phyloP scores from a whole-genome alignment of 805 yeast species.

The Metahyphopichia silvanorum region DNA sequence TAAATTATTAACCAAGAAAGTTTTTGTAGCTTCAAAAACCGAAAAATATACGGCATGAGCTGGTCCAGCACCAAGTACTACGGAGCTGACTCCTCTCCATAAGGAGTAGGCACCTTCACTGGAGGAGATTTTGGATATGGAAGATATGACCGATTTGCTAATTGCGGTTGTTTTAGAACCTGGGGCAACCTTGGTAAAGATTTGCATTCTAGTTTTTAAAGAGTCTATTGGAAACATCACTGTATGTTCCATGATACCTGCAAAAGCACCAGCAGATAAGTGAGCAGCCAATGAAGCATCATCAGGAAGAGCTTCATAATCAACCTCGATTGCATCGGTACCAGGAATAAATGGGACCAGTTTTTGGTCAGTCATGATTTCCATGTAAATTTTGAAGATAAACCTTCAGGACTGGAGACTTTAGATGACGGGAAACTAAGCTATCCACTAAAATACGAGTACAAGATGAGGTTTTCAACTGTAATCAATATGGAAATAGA shows the following conservation, averaged over 20 bases:
- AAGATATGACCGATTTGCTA: slow-evolving; percentile 50
- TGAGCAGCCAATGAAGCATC: slow-evolving; percentile 81
- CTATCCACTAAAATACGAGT: no score
- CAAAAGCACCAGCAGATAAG: slow-evolving; percentile 91
- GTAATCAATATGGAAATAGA: no score
- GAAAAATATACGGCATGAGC: slow-evolving; percentile 96
- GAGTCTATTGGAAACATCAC: slow-evolving; percentile 97
- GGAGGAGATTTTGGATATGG: slow-evolving; percentile 74
- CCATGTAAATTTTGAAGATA: no score
- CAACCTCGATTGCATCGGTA: slow-evolving; percentile 53
- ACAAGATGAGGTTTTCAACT: no score
- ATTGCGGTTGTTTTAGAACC: slow-evolving; percentile 10
- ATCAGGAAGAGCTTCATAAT: slow-evolving; percentile 89
- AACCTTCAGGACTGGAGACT: no score
- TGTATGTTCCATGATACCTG: slow-evolving; percentile 98
- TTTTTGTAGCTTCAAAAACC: slow-evolving; percentile 83
- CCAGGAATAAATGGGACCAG: slow-evolving; percentile 22
- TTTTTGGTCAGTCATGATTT: no score
- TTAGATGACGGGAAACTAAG: no score
- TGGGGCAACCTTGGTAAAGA: slow-evolving; percentile 15
- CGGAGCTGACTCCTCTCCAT: slow-evolving; percentile 93
- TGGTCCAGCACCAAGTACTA: slow-evolving; percentile 97
- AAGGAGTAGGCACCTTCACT: slow-evolving; percentile 84
- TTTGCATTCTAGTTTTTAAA: slow-evolving; percentile 94
- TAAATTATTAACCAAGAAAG: slow-evolving; percentile 45